These are phyloP conservation scores for Bothriochloa decipiens DNA, from an alignment of 176 grass and related monocot genomes.

Conservation along the genomic window DNA sequence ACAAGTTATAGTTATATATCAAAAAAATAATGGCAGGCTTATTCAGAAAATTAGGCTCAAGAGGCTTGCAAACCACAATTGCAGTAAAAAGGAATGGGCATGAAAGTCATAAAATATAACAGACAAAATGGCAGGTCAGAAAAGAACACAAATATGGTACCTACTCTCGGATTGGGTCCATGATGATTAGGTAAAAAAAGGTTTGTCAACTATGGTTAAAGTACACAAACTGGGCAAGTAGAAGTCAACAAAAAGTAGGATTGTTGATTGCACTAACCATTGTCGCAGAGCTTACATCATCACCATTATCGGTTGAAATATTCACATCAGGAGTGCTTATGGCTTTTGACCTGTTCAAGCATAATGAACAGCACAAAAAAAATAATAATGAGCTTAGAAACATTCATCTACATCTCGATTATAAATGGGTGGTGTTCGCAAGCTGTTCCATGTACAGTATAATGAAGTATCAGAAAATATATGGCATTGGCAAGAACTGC, in stretches of 20 bases:
- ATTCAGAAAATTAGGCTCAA: not conserved
- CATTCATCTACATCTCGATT: conserved; percentile 8
- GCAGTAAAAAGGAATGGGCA: not conserved
- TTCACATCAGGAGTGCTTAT: conserved; percentile 54
- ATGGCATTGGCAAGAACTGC: conserved; percentile 28
- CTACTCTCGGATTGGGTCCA: not conserved
- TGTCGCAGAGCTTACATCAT: conserved; percentile 24
- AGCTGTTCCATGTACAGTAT: conserved; percentile 27
- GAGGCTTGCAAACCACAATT: not conserved
- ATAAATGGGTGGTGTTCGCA: not conserved
- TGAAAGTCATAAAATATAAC: not conserved
- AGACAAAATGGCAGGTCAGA: conserved; percentile 5
- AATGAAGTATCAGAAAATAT: conserved; percentile 11
- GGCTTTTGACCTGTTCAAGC: conserved; percentile 50
- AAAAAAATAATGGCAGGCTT: not conserved
- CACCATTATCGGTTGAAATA: conserved; percentile 38
- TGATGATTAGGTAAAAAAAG: not conserved
- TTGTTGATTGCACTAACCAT: conserved; percentile 44
- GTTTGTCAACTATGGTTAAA: conserved; percentile 8
- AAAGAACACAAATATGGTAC: not conserved
- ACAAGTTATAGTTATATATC: not conserved
- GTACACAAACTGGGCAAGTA: conserved; percentile 6
- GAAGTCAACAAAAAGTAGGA: not conserved
- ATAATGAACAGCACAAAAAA: conserved; percentile 24
- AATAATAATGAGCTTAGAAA: conserved; percentile 18